These are phyloP conservation scores for Lactarius trivialis DNA, from an alignment of 768 basidiomycete genomes.

Conservation along the genomic window DNA sequence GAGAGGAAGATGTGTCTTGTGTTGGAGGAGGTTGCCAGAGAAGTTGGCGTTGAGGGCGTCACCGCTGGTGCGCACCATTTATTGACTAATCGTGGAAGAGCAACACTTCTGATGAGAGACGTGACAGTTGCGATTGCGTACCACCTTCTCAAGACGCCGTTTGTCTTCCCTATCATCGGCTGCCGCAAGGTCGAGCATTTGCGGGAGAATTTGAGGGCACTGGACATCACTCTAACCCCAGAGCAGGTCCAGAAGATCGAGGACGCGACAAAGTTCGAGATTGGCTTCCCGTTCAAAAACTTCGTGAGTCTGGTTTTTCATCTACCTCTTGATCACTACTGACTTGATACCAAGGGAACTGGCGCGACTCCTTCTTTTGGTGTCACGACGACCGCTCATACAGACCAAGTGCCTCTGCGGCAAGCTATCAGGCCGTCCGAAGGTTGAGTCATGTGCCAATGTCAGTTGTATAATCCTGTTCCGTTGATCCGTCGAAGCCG, in stretches of 20 bases:
- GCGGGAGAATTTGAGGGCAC: constrained; percentile 43
- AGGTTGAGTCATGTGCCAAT: neutral
- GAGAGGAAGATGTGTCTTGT: constrained; percentile 16
- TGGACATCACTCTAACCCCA: constrained; percentile 35
- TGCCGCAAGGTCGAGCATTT: constrained; percentile 49
- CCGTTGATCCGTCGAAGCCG: neutral
- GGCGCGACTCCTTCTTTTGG: neutral
- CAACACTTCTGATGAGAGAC: neutral
- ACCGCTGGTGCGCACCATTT: constrained; percentile 36
- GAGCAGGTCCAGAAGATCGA: constrained; percentile 45
- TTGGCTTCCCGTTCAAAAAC: constrained; percentile 36
- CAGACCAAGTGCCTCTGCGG: neutral
- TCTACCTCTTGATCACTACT: neutral
- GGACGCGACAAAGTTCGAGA: constrained; percentile 30
- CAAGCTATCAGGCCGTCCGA: neutral
- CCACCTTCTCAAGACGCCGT: constrained; percentile 47
- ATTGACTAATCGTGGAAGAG: neutral
- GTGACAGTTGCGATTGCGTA: constrained; percentile 46
- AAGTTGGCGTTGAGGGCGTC: constrained; percentile 43
- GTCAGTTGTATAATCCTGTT: neutral
- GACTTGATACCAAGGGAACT: neutral
- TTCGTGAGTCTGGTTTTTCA: neutral
- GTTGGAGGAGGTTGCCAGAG: constrained; percentile 41
- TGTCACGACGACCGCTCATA: neutral
- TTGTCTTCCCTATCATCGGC: constrained; percentile 43